A percentile compares a stretch with the other conserved stretches of the same genome.
These are phyloP conservation scores for Agaricus sinodeliciosus DNA, from an alignment of 768 basidiomycete species.

Conservation along the genomic window DNA sequence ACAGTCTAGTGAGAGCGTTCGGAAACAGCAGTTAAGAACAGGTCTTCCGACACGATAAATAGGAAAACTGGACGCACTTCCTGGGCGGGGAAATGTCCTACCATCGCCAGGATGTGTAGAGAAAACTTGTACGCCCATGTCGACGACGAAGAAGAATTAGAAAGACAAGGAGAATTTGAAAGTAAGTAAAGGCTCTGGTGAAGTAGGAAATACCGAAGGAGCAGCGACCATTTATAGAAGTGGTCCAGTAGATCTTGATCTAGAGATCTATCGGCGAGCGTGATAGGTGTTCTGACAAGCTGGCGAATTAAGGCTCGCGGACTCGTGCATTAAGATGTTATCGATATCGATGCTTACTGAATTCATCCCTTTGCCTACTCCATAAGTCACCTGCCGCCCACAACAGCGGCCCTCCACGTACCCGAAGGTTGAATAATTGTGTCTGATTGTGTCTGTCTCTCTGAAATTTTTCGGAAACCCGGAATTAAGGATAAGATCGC, in stretches of 20 bases:
- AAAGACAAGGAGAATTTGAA: slow-evolving; percentile 9
- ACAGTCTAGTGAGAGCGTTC: slow-evolving; percentile 34
- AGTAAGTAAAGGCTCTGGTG: slow-evolving; percentile 2
- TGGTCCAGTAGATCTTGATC: slow-evolving; percentile 75
- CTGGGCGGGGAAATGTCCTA: slow-evolving; percentile 53
- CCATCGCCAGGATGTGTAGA: slow-evolving; percentile 55
- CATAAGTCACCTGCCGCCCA: slow-evolving; percentile 11
- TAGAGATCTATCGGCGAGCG: slow-evolving; percentile 30
- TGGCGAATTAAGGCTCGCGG: slow-evolving; percentile 4
- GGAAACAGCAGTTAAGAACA: slow-evolving; percentile 15
- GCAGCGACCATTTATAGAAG: slow-evolving; percentile 35
- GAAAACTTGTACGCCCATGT: slow-evolving; percentile 68
- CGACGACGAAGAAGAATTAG: slow-evolving; percentile 2
- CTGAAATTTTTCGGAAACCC: slow-evolving; percentile 4
- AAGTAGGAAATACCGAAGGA: slow-evolving; percentile 30
- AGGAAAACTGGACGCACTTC: slow-evolving; percentile 45
- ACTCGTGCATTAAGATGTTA: slow-evolving; percentile 15
- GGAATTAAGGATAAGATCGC: not conserved
- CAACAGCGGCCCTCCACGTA: not conserved
- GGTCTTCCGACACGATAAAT: not conserved
- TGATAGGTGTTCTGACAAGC: slow-evolving; percentile 6
- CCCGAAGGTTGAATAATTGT: slow-evolving; percentile 7
- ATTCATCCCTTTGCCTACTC: slow-evolving; percentile 9
- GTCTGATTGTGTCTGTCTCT: no score
- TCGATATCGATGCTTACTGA: slow-evolving; percentile 24